Conservation (phyloP, 2,329 filamentous ascomycete species). For the Fusarium sp. region DNA sequence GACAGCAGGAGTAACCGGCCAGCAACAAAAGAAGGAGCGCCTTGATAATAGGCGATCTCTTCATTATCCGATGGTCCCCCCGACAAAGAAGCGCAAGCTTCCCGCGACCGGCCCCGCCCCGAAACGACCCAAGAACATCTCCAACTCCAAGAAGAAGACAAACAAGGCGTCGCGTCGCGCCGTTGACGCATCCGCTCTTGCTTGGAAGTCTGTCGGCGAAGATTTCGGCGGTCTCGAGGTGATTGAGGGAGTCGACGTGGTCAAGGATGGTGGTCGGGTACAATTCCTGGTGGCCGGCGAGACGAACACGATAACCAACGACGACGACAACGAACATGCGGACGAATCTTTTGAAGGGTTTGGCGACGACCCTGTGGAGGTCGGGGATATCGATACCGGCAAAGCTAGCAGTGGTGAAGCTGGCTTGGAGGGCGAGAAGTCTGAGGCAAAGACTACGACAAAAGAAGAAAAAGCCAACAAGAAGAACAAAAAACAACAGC, state of each 20-base stretch:
- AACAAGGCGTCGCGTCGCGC: constrained; percentile 44
- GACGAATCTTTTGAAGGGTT: constrained; percentile 75
- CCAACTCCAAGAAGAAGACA: constrained; percentile 35
- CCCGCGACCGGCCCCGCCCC: constrained; percentile 47
- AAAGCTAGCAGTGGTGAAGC: constrained; percentile 47
- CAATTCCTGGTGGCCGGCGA: constrained; percentile 63
- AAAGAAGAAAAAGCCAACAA: constrained; percentile 43
- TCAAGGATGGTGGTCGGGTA: constrained; percentile 71
- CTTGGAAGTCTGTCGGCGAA: constrained; percentile 84
- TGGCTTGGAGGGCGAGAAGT: constrained; percentile 45
- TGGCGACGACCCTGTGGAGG: constrained; percentile 59
- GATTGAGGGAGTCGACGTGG: constrained; percentile 89
- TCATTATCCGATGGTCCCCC: constrained; percentile 46
- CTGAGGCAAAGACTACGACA: constrained; percentile 45
- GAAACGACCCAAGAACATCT: constrained; percentile 52
- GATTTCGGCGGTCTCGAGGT: constrained; percentile 95
- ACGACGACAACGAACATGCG: constrained; percentile 46
- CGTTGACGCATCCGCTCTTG: constrained; percentile 61
- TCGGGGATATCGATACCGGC: constrained; percentile 47
- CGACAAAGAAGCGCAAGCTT: constrained; percentile 55
- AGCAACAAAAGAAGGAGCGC: constrained; percentile 4
- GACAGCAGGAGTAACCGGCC: not conserved
- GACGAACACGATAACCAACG: constrained; percentile 53
- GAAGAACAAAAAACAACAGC: constrained; percentile 43
- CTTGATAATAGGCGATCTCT: constrained; percentile 7